Conservation (phyloP, 345 rosid genomes). For the Linum lewisii region DNA sequence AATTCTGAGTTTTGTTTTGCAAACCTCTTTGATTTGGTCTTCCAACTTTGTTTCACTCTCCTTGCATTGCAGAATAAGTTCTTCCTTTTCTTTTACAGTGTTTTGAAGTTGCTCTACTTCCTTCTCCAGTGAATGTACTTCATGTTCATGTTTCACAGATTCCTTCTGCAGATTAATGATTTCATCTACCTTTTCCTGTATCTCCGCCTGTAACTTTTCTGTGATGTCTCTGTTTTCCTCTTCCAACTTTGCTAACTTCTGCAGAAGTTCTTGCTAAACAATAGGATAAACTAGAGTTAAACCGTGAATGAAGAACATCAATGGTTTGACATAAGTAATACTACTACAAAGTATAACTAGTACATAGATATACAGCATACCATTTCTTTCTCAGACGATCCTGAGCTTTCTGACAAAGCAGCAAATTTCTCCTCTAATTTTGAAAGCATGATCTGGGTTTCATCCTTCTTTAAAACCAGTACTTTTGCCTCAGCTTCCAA, state of each 20-base stretch:
- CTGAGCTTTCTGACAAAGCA: constrained; percentile 37
- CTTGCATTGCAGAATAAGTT: constrained; percentile 38
- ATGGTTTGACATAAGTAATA: constrained; percentile 2
- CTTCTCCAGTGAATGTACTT: constrained; percentile 39
- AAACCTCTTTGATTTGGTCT: constrained; percentile 57
- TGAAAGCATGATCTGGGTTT: constrained; percentile 40
- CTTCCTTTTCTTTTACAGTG: constrained; percentile 57
- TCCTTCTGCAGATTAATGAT: constrained; percentile 37
- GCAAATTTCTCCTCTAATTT: constrained; percentile 45
- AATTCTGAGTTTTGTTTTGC: not conserved
- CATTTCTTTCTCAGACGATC: constrained; percentile 51
- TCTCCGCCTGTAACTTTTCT: constrained; percentile 46
- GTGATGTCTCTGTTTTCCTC: constrained; percentile 40
- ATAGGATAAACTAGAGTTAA: constrained; percentile 18
- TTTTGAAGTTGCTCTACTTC: constrained; percentile 45
- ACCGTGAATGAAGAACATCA: constrained; percentile 16
- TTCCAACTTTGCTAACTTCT: constrained; percentile 49
- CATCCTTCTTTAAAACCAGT: constrained; percentile 45
- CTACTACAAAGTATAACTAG: not conserved
- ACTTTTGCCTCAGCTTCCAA: constrained; percentile 60
- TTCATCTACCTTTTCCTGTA: constrained; percentile 41
- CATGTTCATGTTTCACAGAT: constrained; percentile 35
- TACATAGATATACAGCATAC: constrained; percentile 23
- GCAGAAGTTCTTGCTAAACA: constrained; percentile 52
- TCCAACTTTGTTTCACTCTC: constrained; percentile 52